These are phyloP conservation scores for Fusarium sublunatum DNA, from an alignment of 2,329 filamentous ascomycete genomes.

Conservation along the genomic window DNA sequence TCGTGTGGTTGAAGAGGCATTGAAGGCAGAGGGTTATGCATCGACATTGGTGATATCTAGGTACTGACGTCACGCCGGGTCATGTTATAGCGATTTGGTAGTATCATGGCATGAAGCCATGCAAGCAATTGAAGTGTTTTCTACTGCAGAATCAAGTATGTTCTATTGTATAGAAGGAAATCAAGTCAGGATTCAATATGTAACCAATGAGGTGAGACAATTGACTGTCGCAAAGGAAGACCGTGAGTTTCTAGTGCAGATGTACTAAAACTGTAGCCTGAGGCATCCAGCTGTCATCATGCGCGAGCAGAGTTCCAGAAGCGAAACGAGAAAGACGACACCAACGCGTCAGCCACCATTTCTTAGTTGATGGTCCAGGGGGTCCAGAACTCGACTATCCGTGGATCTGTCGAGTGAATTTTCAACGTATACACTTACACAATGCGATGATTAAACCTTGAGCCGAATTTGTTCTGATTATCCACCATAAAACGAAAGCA, in stretches of 20 bases:
- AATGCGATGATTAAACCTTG: background rate
- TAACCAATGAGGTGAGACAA: conserved; percentile 11
- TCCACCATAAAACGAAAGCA: background rate
- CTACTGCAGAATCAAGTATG: too few relatives aligned
- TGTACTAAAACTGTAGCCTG: too few relatives aligned
- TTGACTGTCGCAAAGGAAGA: conserved; percentile 7
- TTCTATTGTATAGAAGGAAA: too few relatives aligned
- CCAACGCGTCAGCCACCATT: conserved; percentile 34
- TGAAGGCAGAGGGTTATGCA: background rate
- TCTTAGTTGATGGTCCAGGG: conserved; percentile 20
- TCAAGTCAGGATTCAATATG: background rate
- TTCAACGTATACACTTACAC: background rate
- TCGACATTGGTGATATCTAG: background rate
- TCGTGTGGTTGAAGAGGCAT: too few relatives aligned
- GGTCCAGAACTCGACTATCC: background rate
- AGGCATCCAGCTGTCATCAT: conserved; percentile 24
- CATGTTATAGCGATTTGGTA: background rate
- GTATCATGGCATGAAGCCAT: background rate
- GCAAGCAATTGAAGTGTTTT: background rate
- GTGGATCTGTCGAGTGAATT: conserved; percentile 1
- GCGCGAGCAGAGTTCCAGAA: conserved; percentile 14
- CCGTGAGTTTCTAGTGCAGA: too few relatives aligned
- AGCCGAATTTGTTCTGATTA: background rate
- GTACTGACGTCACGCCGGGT: background rate
- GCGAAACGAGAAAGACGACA: conserved; percentile 24